Evolutionary conservation across 208 protist species (phyloP).

Genomic region (Trypanosomatidae sp.): DNA sequence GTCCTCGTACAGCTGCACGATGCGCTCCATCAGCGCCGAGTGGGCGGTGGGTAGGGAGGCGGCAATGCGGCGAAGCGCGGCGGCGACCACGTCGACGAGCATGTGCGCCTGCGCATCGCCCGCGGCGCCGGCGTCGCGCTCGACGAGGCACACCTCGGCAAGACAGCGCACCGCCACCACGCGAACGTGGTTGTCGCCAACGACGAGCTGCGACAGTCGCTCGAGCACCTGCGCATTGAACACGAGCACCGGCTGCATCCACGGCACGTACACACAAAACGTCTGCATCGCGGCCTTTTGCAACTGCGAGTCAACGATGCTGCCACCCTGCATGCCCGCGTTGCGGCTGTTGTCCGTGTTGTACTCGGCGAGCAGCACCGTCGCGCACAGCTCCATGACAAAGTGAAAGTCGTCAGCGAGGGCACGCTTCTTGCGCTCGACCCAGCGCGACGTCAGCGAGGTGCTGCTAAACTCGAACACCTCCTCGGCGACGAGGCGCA

Average conservation of each 20-base stretch:
- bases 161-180: conserved; percentile 43
- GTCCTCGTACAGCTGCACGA: conserved; percentile 50
- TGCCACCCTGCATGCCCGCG: no score
- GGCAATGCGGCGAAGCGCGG: conserved; percentile 47
- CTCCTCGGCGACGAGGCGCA: conserved; percentile 94
- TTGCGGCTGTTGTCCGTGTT: conserved; percentile 27
- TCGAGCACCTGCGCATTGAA: conserved; percentile 51
- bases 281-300: conserved; percentile 63
- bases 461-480: conserved; percentile 97
- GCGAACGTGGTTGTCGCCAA: conserved; percentile 24
- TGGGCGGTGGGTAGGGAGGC: conserved; percentile 53
- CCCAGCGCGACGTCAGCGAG: conserved; percentile 94
- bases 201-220: conserved; percentile 23
- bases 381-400: conserved; percentile 92
- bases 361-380: conserved; percentile 28
- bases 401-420: conserved; percentile 91
- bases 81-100: conserved; percentile 47
- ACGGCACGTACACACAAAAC: conserved; percentile 69
- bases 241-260: conserved; percentile 65
- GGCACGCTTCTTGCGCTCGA: conserved; percentile 91
- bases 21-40: conserved; percentile 35
- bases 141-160: conserved; percentile 46
- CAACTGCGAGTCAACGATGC: conserved; percentile 9
- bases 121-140: conserved; percentile 13
- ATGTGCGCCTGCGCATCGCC: conserved; percentile 53